Conservation (phyloP, 441 rosid genomes). For the Jatropha multifida region DNA sequence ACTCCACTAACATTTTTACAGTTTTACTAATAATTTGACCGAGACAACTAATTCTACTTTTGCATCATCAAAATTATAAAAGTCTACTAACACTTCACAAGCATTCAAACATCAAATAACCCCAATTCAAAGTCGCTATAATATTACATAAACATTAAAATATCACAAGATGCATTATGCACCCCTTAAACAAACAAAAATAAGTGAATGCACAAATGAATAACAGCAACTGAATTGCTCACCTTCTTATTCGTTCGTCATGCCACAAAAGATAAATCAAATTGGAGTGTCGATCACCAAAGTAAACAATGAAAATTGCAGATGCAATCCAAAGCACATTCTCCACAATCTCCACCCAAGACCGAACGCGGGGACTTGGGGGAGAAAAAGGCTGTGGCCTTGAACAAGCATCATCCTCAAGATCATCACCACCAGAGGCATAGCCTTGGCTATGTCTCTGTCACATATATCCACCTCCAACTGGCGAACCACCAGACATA, state of each 20-base stretch:
- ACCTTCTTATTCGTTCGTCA: slow-evolving; percentile 86
- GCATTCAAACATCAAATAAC: neutral
- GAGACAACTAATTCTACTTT: neutral
- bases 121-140: neutral
- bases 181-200: neutral
- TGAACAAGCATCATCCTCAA: slow-evolving; percentile 97
- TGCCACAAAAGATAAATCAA: slow-evolving; percentile 66
- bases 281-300: slow-evolving; percentile 77
- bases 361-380: slow-evolving; percentile 40
- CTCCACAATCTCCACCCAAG: slow-evolving; percentile 77
- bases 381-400: slow-evolving; percentile 54
- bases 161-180: neutral
- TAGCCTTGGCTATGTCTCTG: slow-evolving; percentile 97
- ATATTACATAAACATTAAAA: neutral
- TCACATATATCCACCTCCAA: slow-evolving; percentile 85
- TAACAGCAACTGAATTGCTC: neutral
- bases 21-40: no score
- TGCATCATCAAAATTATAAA: neutral
- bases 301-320: slow-evolving; percentile 70
- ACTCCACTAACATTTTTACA: no score
- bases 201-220: neutral
- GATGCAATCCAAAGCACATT: slow-evolving; percentile 85
- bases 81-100: neutral
- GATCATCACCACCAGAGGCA: slow-evolving; percentile 83
- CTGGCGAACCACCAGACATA: slow-evolving; percentile 96